These are phyloP conservation scores for Amanita rubescens DNA, from an alignment of 768 basidiomycete species.

Conservation along the genomic window DNA sequence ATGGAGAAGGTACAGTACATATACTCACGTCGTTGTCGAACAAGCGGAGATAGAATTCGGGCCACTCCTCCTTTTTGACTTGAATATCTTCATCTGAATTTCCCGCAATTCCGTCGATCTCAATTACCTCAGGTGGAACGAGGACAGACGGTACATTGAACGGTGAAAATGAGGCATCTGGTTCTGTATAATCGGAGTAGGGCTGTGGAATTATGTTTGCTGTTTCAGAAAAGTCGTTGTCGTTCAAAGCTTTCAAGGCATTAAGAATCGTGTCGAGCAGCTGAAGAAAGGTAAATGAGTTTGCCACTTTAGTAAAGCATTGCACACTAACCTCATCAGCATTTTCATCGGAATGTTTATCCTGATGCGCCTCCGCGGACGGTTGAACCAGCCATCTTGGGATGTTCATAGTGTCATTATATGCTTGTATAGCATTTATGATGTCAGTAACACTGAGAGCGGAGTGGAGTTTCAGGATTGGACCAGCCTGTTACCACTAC, in stretches of 20 bases:
- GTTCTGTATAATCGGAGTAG: slow-evolving; percentile 42
- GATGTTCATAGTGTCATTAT: slow-evolving; percentile 51
- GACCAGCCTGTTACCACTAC: slow-evolving; percentile 49
- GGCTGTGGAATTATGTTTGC: slow-evolving; percentile 57
- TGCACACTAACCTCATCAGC: slow-evolving; percentile 50
- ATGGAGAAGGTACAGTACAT: not conserved
- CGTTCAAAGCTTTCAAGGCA: slow-evolving; percentile 54
- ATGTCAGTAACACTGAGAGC: slow-evolving; percentile 57
- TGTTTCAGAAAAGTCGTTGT: slow-evolving; percentile 50
- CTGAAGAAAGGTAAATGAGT: slow-evolving; percentile 29
- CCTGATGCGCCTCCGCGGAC: slow-evolving; percentile 42
- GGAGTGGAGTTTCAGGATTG: slow-evolving; percentile 52
- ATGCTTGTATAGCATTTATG: slow-evolving; percentile 63
- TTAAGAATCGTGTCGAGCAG: slow-evolving; percentile 67
- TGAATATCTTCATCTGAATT: slow-evolving; percentile 66
- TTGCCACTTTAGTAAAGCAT: not conserved
- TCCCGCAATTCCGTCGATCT: slow-evolving; percentile 62
- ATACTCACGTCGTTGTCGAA: slow-evolving; percentile 52
- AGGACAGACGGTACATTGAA: slow-evolving; percentile 74
- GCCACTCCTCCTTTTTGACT: slow-evolving; percentile 79
- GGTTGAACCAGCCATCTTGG: slow-evolving; percentile 65
- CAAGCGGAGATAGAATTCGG: slow-evolving; percentile 58
- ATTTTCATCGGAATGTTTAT: slow-evolving; percentile 35
- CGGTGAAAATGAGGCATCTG: slow-evolving; percentile 32
- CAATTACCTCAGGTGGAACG: slow-evolving; percentile 84